Conservation (phyloP, 2,329 filamentous ascomycete species). For the Colletotrichum costaricense region DNA sequence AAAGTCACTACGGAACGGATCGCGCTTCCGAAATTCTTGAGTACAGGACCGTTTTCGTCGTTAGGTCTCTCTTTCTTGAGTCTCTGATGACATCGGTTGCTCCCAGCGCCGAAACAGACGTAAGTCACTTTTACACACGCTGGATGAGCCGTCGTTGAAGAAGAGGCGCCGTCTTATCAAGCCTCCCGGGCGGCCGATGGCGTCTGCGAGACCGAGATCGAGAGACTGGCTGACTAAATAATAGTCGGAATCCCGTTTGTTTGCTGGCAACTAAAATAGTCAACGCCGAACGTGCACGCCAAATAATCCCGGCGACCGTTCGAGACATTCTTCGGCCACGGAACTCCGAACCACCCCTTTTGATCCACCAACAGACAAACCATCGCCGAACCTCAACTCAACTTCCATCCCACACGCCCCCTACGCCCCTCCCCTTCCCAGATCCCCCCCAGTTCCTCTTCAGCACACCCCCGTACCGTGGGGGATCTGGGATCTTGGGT, state of each 20-base stretch:
- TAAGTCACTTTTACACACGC: conserved; percentile 13
- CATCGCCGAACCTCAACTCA: conserved; percentile 25
- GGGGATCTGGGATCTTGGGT: neutral
- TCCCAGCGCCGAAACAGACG: conserved; percentile 8
- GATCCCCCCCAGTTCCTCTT: neutral
- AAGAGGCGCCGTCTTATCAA: conserved; percentile 20
- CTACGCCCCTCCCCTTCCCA: neutral
- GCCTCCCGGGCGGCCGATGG: conserved; percentile 18
- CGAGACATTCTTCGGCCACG: conserved; percentile 31
- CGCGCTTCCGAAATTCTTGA: conserved; percentile 2
- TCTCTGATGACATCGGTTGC: conserved; percentile 8
- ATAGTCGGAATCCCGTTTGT: conserved; percentile 12
- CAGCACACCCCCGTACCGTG: conserved; percentile 16
- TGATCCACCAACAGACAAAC: neutral
- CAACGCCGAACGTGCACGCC: conserved; percentile 27
- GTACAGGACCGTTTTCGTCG: conserved; percentile 26
- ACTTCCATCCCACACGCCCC: neutral
- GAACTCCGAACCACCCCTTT: conserved; percentile 30
- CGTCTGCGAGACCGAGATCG: conserved; percentile 5
- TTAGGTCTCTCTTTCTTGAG: neutral
- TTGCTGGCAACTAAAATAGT: conserved; percentile 7
- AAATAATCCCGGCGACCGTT: conserved; percentile 16
- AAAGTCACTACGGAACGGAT: conserved; percentile 14
- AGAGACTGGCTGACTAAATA: conserved; percentile 11
- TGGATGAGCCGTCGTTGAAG: conserved; percentile 27